Evolutionary conservation across 805 yeast genomes (phyloP).

Genomic region (Candida berthetii): DNA sequence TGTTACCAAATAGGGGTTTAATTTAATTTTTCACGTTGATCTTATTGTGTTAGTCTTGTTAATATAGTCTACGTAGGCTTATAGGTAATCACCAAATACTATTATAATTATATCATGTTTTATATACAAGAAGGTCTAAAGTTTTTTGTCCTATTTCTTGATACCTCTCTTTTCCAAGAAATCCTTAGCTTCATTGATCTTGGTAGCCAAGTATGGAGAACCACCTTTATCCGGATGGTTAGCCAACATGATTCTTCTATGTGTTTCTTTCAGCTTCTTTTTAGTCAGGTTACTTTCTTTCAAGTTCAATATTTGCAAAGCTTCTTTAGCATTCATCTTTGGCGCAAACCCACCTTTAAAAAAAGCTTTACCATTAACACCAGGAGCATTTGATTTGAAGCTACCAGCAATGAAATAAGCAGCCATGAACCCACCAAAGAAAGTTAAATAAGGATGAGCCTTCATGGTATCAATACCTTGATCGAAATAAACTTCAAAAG

Average conservation of each 20-base stretch:
- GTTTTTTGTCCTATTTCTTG: constrained; percentile 14
- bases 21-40: too few species aligned
- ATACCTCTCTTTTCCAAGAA: constrained; percentile 52
- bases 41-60: too few species aligned
- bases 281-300: constrained; percentile 58
- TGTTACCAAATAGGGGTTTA: constrained; percentile 79
- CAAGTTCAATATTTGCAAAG: constrained; percentile 74
- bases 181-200: constrained; percentile 89
- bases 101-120: background rate
- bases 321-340: constrained; percentile 89
- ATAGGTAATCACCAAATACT: background rate
- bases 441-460: constrained; percentile 71
- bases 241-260: constrained; percentile 76
- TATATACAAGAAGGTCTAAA: too few species aligned
- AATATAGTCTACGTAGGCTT: too few species aligned
- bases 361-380: constrained; percentile 44
- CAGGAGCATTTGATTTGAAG: constrained; percentile 38
- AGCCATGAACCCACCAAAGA: constrained; percentile 60
- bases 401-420: constrained; percentile 63
- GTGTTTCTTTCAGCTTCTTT: constrained; percentile 68
- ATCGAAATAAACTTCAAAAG: constrained; percentile 60
- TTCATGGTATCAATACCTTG: constrained; percentile 52
- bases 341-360: constrained; percentile 84
- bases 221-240: constrained; percentile 97
- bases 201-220: constrained; percentile 81